Percentiles rank a stretch among this genome's conserved stretches.
Conservation (phyloP, 306 rosid genomes). For the Astragalus glycyphyllos region DNA sequence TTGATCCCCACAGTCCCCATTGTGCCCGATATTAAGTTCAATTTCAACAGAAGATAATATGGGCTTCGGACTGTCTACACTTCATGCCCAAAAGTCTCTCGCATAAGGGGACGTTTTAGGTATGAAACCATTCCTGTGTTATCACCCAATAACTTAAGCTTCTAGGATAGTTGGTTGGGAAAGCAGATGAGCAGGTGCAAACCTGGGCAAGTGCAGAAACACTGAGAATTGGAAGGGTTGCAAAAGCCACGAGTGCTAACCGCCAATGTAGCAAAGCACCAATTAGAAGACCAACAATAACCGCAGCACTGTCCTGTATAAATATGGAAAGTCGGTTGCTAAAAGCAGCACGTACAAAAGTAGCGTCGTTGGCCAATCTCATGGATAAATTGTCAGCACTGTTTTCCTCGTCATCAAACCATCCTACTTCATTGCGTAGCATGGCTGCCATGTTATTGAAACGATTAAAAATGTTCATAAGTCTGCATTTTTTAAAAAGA, state of each 20-base stretch:
- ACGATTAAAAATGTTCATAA: conserved; percentile 44
- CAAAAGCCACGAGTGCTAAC: conserved; percentile 93
- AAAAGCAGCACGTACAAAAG: conserved; percentile 97
- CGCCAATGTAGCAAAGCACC: conserved; percentile 93
- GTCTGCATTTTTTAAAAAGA: conserved; percentile 20
- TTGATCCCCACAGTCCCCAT: background rate
- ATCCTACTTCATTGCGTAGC: conserved; percentile 96
- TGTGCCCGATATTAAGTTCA: conserved; percentile 1
- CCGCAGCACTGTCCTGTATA: conserved; percentile 96
- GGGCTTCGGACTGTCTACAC: conserved; percentile 2
- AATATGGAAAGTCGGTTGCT: conserved; percentile 97
- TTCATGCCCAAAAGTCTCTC: background rate
- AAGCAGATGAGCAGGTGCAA: conserved; percentile 43
- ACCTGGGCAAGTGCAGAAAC: conserved; percentile 97
- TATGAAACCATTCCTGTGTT: background rate
- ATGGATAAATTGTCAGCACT: conserved; percentile 96
- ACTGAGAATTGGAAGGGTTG: conserved; percentile 85
- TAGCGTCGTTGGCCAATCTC: conserved; percentile 98
- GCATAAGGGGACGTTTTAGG: background rate
- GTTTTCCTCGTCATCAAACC: conserved; percentile 97
- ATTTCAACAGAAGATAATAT: background rate
- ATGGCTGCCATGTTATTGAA: conserved; percentile 73
- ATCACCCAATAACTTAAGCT: conserved; percentile 16
- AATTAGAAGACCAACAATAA: conserved; percentile 88
- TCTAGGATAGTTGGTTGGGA: conserved; percentile 14